Evolutionary conservation across 2,329 filamentous ascomycete species (phyloP).

Genomic region (Colletotrichum abscissum): DNA sequence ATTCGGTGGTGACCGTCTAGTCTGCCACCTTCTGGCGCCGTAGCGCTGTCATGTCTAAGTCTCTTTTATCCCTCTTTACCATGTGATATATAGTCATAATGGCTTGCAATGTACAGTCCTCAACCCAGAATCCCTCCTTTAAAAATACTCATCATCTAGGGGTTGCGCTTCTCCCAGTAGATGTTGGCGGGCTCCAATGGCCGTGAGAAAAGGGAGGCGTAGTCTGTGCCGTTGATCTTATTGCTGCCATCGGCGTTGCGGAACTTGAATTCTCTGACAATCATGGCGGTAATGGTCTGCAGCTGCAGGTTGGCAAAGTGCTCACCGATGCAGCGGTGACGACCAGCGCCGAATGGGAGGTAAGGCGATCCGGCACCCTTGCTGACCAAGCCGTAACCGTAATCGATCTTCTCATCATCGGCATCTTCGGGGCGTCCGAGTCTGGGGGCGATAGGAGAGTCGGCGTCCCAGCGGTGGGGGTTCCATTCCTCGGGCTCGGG

Average conservation of each 20-base stretch:
- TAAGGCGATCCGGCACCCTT: constrained; percentile 93
- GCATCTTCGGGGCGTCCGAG: constrained; percentile 57
- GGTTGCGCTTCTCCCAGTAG: constrained; percentile 77
- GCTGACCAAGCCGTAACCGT: constrained; percentile 92
- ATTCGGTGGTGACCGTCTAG: constrained; percentile 13
- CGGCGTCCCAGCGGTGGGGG: constrained; percentile 88
- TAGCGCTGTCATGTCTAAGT: constrained; percentile 32
- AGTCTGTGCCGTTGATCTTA: constrained; percentile 76
- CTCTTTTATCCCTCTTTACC: constrained; percentile 11
- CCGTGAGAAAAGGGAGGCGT: constrained; percentile 78
- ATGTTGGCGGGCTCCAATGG: constrained; percentile 78
- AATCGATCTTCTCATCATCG: constrained; percentile 83
- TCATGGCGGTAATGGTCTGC: constrained; percentile 82
- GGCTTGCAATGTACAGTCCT: constrained; percentile 25
- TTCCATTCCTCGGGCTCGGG: constrained; percentile 87
- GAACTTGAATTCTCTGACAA: constrained; percentile 85
- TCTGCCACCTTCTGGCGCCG: constrained; percentile 11
- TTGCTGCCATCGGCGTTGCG: constrained; percentile 78
- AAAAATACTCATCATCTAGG: neutral
- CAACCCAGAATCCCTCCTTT: neutral
- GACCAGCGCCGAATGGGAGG: constrained; percentile 91
- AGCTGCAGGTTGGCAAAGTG: constrained; percentile 96
- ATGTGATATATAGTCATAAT: constrained; percentile 22
- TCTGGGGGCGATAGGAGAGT: constrained; percentile 65
- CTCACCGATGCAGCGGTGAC: constrained; percentile 96